Base-by-base conservation (phyloP, 108 stramenopile genomes). In the Mediolabrus comicus region DNA sequence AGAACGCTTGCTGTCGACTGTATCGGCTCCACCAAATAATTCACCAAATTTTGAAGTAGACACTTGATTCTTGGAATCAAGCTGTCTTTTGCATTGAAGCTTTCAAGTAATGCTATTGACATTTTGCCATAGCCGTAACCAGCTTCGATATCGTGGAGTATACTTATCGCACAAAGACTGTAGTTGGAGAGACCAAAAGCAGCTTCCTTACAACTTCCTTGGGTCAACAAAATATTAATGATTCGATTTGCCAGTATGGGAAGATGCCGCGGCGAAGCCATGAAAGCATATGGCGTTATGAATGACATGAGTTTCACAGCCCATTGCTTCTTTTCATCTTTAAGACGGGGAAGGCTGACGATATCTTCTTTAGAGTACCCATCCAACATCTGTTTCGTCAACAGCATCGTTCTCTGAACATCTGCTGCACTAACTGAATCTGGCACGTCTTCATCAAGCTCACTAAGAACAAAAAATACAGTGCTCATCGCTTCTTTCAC, bases 401-500 rank as follows among this genome's bases (percentile, higher is more conserved):
- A 43, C 41, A 43, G 3, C 41, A 43, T 43, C 4, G 41, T 17
- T 43, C 16, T 0, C 17, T 43, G 16, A 43, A 43, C 41, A 17
- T 43, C 41, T 3, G n/a, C 16, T 43, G 41, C 16, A 17, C 41
- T 43, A 43, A 56, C 26, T 32, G n/a, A n/a, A 24, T 56, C 55
- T 4, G 55, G 55, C 4, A 56, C 6, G 27, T 56, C 55, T 31
- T 56, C 55, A 7, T 19, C 31, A 22, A 56, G 55, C 55, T 56
- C 55, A 56, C n/a, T 32, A 3, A 56, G n/a, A 4, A 78, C 63
- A 26, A 60, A 43, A 26, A 53, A 28, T 3, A 64, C 57, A 7
- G 36, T 73, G 22, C 2, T 52, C 14, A 41, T 41, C 3, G 71
- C 28, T 7, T 59, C 56, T 3, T 7, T 56, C n/a, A 12, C 10